phyloP scores from a whole-genome alignment of 2,329 filamentous ascomycete genomes.

The Ambrosiella cleistominuta region DNA sequence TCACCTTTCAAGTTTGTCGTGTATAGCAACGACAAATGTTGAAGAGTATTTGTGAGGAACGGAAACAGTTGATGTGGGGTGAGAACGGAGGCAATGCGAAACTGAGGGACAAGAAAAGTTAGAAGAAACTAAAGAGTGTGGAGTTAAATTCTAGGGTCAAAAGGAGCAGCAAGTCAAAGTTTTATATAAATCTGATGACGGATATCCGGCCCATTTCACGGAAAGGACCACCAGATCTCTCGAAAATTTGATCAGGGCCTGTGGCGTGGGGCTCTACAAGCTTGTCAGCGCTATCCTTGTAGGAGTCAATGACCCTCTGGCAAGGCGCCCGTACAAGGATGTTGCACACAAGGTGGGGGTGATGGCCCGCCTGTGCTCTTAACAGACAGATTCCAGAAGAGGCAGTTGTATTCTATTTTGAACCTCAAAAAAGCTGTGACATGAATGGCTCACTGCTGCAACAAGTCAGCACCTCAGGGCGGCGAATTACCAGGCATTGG shows the following conservation, averaged over 20 bases:
- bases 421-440: not conserved
- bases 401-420: conserved; percentile 3
- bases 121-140: not conserved
- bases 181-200: conserved; percentile 10
- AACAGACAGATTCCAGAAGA: not conserved
- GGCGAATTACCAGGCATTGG: not conserved
- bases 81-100: not conserved
- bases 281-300: not conserved
- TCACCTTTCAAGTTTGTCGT: not conserved
- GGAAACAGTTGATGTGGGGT: not conserved
- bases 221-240: not conserved
- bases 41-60: not conserved
- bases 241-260: conserved; percentile 12
- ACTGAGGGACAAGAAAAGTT: not conserved
- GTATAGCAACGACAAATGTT: not conserved
- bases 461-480: not conserved
- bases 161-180: conserved; percentile 9
- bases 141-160: conserved; percentile 1
- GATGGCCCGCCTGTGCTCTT: not conserved
- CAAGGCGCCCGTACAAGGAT: not conserved
- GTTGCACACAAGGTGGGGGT: not conserved
- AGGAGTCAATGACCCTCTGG: not conserved
- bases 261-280: conserved; percentile 12
- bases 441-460: not conserved
- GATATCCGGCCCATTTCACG: not conserved